phyloP scores from a whole-genome alignment of 139 green algal genomes.

The Chlorella sp. region DNA sequence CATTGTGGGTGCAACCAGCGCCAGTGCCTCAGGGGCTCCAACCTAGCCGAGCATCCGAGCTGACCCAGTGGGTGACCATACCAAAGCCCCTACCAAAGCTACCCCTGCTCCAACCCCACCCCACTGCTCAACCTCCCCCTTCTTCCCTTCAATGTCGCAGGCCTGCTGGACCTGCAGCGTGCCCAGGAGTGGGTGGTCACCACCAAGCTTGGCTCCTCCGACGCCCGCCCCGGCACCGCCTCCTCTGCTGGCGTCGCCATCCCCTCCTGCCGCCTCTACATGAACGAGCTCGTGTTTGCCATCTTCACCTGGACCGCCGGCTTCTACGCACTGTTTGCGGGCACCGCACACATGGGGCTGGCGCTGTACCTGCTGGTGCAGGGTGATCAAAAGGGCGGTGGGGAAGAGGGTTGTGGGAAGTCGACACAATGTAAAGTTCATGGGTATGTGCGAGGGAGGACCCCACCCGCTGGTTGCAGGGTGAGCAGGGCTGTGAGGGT shows the following conservation, averaged over 20 bases:
- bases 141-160: constrained; percentile 8
- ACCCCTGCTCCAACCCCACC: not conserved
- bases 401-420: not conserved
- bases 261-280: constrained; percentile 68
- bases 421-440: too few species aligned
- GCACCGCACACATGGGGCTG: constrained; percentile 64
- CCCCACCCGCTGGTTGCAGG: too few species aligned
- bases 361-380: constrained; percentile 81
- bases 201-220: constrained; percentile 75
- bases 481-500: too few species aligned
- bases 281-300: constrained; percentile 69
- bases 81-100: too few species aligned
- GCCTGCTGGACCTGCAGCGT: constrained; percentile 72
- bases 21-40: too few species aligned
- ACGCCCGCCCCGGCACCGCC: constrained; percentile 58
- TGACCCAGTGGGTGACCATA: too few species aligned
- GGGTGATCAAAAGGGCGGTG: constrained; percentile 6
- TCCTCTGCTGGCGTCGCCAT: constrained; percentile 30
- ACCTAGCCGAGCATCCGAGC: too few species aligned
- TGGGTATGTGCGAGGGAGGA: too few species aligned
- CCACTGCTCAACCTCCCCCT: too few species aligned
- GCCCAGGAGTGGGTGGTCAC: constrained; percentile 92
- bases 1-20: too few species aligned
- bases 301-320: constrained; percentile 69
- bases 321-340: constrained; percentile 70